Base-by-base conservation (phyloP, 441 rosid species). In the Codiaeum variegatum region DNA sequence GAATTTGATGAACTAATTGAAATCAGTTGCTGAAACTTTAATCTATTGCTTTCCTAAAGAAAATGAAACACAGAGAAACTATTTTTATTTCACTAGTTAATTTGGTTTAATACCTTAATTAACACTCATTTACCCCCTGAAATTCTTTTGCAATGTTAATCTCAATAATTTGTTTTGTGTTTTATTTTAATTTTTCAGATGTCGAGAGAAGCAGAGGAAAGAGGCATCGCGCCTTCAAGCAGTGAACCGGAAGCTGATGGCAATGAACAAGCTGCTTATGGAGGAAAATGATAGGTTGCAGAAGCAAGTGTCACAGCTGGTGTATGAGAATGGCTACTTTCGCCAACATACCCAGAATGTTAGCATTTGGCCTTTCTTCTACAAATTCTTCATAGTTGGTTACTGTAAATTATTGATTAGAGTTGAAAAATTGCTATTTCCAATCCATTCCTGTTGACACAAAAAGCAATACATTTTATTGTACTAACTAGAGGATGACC, bases 231-330 rank as follows among this genome's bases (percentile, higher is more conserved):
- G 99, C 74, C 93, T 95, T 63, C 99, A 92, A 84, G 93, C 93
- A 15, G 98, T 95, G 88, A 95, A 95, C 72, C 74, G 98, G 77
- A 95, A 95, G 83, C 82, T 95, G 75, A 87, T 91, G 3, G 98
- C 99, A 1, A 95, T 95, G 99, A 92, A 95, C 84, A 95, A 92
- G 85, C 96, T 95, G 42, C 84, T 95, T 74, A 92, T 95, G 99
- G 99, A 95, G 83, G 99, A 95, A 79, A 95, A 92, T 76, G 98
- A 95, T 76, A 88, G 99, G 88, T 84, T 95, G 89, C 99, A 95
- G 84, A 95, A 95, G 86, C 99, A 95, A 76, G 99, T 92, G 79
- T 92, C 99, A 13, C 96, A 92, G 34, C 81, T 94, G 85, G 99
- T 92, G 85, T 90, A 87, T 81, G 98, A 94, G 73, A 94, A 94